phyloP scores from a whole-genome alignment of 345 rosid genomes.

The Ailanthus altissimus region DNA sequence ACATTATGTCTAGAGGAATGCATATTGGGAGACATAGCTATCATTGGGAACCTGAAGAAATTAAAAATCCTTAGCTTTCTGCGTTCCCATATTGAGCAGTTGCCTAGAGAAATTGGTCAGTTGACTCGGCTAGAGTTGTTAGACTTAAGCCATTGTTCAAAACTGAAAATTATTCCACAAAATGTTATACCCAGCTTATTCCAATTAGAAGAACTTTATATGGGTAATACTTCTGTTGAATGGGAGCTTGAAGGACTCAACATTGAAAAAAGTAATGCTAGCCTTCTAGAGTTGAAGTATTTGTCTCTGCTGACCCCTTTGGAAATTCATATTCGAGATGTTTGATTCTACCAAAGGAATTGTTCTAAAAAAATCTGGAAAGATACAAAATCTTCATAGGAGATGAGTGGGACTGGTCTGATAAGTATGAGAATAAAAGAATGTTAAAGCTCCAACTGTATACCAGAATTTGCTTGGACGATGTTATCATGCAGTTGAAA shows the following conservation, averaged over 20 bases:
- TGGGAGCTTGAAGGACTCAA: constrained; percentile 26
- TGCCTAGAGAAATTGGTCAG: constrained; percentile 29
- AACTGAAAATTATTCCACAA: constrained; percentile 16
- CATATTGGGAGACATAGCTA: background rate
- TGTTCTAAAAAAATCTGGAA: too few relatives aligned
- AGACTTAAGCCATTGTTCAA: constrained; percentile 11
- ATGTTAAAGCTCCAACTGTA: too few relatives aligned
- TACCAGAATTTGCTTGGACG: background rate
- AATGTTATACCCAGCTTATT: constrained; percentile 14
- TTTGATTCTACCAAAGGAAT: too few relatives aligned
- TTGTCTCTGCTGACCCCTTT: too few relatives aligned
- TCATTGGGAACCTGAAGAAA: constrained; percentile 15
- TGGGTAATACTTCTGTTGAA: constrained; percentile 10
- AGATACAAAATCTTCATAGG: too few relatives aligned
- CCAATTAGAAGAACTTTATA: constrained; percentile 31
- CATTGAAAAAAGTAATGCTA: constrained; percentile 1
- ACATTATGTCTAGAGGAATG: too few relatives aligned
- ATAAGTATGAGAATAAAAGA: too few relatives aligned
- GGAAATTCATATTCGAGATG: too few relatives aligned
- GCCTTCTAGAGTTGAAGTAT: constrained; percentile 6
- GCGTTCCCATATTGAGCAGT: background rate
- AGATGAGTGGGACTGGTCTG: too few relatives aligned
- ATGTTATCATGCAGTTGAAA: background rate
- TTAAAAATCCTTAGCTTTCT: constrained; percentile 24
- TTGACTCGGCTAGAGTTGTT: constrained; percentile 16